Evolutionary conservation across 1,284 basidiomycete genomes (phyloP), one percentile per base, ranked within the genome.

Genomic region (Ustilago lituana): DNA sequence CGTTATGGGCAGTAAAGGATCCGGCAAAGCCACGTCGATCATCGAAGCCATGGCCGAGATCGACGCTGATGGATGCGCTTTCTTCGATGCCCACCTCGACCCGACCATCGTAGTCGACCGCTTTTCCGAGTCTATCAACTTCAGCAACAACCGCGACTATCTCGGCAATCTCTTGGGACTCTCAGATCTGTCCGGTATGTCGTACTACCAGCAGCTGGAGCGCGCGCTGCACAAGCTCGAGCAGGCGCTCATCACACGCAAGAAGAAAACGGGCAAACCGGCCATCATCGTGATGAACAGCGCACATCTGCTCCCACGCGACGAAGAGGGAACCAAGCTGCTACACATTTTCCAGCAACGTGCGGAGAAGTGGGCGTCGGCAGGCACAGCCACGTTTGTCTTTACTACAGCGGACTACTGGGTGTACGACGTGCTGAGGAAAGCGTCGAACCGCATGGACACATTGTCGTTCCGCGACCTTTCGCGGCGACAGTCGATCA

Each of bases 231-330:
- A 79, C 65, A 79, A 79, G 63, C 73, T 79, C 4, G 77, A 79
- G 43, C 56, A 46, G 24, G 77, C 77, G 10, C 56, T 79, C 17
- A 76, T 77, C 51, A 56, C 61, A 2, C 53, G 73, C 17, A 58
- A 65, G 38, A 53, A 74, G 14, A 66, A 52, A 45, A 68, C 60
- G 15, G 69, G 74, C n/a, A 68, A 71, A 41, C 77, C 77, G 2
- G 76, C 74, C 9, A 66, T 79, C 37, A 78, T 79, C n/a, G 63
- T 78, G 26, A 79, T 79, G 76, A 78, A 78, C 62, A 58, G 50
- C 24, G 71, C 74, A 3, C 77, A 79, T 39, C 63, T 79, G 11
- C 49, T 79, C 8, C 71, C 73, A 4, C 53, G 65, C 17, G 77
- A 78, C 37, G 76, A 78, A 23, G 75, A 79, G 40, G 77, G 76